phyloP scores from a whole-genome alignment of 1,284 basidiomycete genomes.

The Tetrapyrgos nigripes region DNA sequence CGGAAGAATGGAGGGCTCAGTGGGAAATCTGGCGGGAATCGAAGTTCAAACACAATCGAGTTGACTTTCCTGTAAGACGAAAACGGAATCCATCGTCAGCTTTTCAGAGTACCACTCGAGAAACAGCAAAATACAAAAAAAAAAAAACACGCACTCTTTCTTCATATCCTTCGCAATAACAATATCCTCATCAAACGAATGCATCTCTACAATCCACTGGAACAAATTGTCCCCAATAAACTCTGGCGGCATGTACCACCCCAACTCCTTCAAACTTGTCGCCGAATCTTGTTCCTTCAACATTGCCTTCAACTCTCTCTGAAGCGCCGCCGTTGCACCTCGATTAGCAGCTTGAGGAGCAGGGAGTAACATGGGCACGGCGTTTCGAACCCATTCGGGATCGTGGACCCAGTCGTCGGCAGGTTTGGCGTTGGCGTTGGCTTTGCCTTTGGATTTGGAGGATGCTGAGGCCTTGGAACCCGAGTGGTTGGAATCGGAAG shows the following conservation, averaged over 20 bases:
- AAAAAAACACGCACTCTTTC: conserved; percentile 42
- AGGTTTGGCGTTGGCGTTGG: too few relatives aligned
- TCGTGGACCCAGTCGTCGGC: too few relatives aligned
- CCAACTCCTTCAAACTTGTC: conserved; percentile 54
- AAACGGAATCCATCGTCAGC: neutral
- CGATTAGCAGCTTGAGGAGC: conserved; percentile 58
- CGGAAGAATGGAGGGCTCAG: conserved; percentile 68
- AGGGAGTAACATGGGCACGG: conserved; percentile 53
- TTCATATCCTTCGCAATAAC: conserved; percentile 63
- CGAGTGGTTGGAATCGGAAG: neutral
- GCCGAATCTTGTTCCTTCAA: conserved; percentile 60
- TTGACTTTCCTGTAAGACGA: conserved; percentile 51
- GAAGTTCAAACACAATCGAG: conserved; percentile 68
- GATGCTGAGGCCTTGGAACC: conserved; percentile 12
- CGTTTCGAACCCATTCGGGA: conserved; percentile 54
- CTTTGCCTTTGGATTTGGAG: conserved; percentile 22
- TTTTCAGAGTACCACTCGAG: neutral
- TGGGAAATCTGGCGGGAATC: conserved; percentile 64
- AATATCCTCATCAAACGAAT: conserved; percentile 62
- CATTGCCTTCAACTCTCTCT: conserved; percentile 60
- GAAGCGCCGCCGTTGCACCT: conserved; percentile 57
- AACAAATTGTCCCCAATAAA: conserved; percentile 67
- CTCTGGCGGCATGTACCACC: conserved; percentile 68
- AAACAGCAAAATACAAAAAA: conserved; percentile 3
- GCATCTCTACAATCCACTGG: conserved; percentile 73